phyloP scores from a whole-genome alignment of 148 eudicot species.

The Rhododendron simsii region DNA sequence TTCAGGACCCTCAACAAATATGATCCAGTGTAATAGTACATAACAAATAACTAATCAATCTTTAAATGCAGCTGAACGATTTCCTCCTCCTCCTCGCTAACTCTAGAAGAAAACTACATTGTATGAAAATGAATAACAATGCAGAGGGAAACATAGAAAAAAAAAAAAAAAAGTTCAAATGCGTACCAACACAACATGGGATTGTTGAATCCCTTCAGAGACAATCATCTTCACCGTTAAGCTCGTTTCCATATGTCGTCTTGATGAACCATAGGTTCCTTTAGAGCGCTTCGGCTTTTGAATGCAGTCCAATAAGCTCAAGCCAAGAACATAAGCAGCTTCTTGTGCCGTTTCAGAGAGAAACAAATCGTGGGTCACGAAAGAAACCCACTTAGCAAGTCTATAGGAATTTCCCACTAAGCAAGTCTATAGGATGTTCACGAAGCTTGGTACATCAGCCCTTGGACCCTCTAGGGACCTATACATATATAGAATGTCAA shows the following conservation, averaged over 20 bases:
- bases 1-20: constrained; percentile 8
- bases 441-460: constrained; percentile 51
- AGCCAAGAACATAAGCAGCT: constrained; percentile 11
- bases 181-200: constrained; percentile 22
- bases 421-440: constrained; percentile 39
- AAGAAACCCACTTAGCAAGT: not conserved
- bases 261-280: constrained; percentile 7
- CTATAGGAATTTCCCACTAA: not conserved
- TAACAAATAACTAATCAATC: constrained; percentile 11
- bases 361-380: not conserved
- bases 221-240: constrained; percentile 6
- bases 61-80: constrained; percentile 2
- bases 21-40: constrained; percentile 8
- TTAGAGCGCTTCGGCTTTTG: not conserved
- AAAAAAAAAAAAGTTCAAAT: constrained; percentile 6
- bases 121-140: constrained; percentile 32
- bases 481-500: constrained; percentile 64
- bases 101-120: constrained; percentile 31
- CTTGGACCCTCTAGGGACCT: constrained; percentile 76
- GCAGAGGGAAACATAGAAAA: constrained; percentile 17
- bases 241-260: not conserved
- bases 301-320: constrained; percentile 16
- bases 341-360: not conserved
- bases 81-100: constrained; percentile 19
- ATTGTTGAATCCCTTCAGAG: constrained; percentile 24